These are phyloP conservation scores for Trichoderma arundinaceum DNA, from an alignment of 2,329 filamentous ascomycete genomes.

Conservation along the genomic window DNA sequence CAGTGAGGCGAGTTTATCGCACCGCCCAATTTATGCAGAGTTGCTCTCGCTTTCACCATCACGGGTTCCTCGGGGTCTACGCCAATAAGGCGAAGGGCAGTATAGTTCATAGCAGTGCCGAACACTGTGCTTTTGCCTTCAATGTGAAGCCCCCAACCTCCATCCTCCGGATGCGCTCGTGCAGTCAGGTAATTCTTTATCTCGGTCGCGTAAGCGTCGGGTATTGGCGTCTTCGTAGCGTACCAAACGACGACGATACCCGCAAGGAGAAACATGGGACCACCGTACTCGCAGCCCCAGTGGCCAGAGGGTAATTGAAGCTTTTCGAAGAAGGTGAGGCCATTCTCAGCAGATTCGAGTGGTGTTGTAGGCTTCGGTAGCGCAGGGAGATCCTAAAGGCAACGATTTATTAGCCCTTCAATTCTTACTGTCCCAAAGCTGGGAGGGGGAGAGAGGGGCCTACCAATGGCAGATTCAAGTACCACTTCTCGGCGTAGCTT, in stretches of 20 bases:
- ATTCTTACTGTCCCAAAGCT: not conserved
- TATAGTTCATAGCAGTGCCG: conserved; percentile 89
- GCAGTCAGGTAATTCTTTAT: conserved; percentile 93
- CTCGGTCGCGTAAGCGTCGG: conserved; percentile 78
- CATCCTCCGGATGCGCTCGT: conserved; percentile 81
- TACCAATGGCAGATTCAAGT: conserved; percentile 80
- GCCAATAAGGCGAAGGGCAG: conserved; percentile 77
- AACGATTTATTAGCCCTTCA: conserved; percentile 20
- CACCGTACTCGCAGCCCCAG: conserved; percentile 97
- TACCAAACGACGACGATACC: conserved; percentile 87
- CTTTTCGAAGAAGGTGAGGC: conserved; percentile 84
- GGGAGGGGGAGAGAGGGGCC: conserved; percentile 28
- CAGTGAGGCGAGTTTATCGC: conserved; percentile 86
- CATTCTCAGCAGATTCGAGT: conserved; percentile 80
- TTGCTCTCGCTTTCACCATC: conserved; percentile 83
- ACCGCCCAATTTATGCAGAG: conserved; percentile 84
- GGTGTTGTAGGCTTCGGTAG: conserved; percentile 74
- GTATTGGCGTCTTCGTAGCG: conserved; percentile 85
- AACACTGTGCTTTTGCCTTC: conserved; percentile 93
- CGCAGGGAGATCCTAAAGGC: conserved; percentile 69
- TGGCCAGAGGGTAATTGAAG: conserved; percentile 88
- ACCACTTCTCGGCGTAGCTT: conserved; percentile 86
- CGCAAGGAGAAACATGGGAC: conserved; percentile 93
- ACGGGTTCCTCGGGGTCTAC: conserved; percentile 81
- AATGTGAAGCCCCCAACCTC: conserved; percentile 97